Evolutionary conservation across 192 early-diverging fungal genomes (phyloP), one percentile per base, ranked within the genome.

Genomic region (Backusella parvicylindrica): DNA sequence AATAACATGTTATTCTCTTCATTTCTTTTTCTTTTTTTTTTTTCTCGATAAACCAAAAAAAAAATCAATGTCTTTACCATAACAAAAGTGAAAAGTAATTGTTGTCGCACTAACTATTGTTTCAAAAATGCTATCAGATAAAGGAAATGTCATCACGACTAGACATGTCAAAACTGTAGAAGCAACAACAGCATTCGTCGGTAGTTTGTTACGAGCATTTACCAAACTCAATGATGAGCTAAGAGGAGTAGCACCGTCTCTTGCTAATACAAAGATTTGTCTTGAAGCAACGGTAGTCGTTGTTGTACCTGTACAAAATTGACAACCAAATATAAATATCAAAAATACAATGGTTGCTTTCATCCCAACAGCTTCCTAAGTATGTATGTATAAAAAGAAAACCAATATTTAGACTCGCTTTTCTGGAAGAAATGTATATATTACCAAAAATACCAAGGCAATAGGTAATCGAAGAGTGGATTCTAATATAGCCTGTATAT

Each of bases 261-360:
- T 81, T 36, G 87, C 82, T 66, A 88, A 78, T 30, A 86, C 84
- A 66, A 82, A 88, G 30, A 85, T 69, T 74, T 84, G 80, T 40
- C 87, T 71, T 21, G 85, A 86, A 31, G 80, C 81, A 35, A 83
- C 68, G 2, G 86, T 85, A 4, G 85, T 71, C 0, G 84, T 83
- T 2, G 86, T 83, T 0, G 79, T 65, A 41, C 85, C 85, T 7
- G 82, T 83, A 30, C 84, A 76, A 41, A 80, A 86, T 35, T 82
- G 81, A 18, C 82, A 83, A 33, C 82, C 72, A 66, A 83, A 68
- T n/a, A 88, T 79, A 28, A 88, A 41, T 5, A 77, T 35, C 28
- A 88, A 73, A 18, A 88, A 69, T 28, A 82, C 43, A 11, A 77
- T 69, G 2, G 85, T 79, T 37, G 74, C 76, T 2, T 28, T 47